Conservation (phyloP, 495 filamentous ascomycete species). For the Geopyxis carbonaria region DNA sequence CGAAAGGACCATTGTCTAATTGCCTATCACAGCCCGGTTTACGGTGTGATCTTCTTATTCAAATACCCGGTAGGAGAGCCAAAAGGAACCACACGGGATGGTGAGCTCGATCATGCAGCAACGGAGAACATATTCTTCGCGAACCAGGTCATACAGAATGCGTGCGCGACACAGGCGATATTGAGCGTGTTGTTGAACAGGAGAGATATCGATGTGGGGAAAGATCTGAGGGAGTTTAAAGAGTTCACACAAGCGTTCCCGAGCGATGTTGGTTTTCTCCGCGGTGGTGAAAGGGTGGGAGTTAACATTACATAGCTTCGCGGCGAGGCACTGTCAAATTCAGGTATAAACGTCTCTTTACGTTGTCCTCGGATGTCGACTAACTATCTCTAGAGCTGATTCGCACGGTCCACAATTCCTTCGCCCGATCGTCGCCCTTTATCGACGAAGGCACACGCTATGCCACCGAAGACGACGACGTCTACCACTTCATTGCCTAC, state of each 20-base stretch:
- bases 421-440: conserved; percentile 76
- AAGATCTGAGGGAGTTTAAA: conserved; percentile 56
- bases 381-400: conserved; percentile 55
- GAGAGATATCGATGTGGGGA: conserved; percentile 41
- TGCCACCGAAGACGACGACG: conserved; percentile 51
- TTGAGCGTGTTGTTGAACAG: conserved; percentile 87
- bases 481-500: conserved; percentile 97
- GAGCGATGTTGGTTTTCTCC: conserved; percentile 37
- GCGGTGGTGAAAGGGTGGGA: background rate
- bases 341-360: conserved; percentile 17
- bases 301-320: conserved; percentile 27
- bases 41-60: conserved; percentile 99
- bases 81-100: conserved; percentile 36
- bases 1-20: conserved; percentile 1
- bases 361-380: conserved; percentile 11
- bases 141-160: conserved; percentile 95
- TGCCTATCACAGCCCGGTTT: conserved; percentile 45
- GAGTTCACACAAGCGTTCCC: conserved; percentile 85
- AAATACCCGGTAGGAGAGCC: conserved; percentile 74
- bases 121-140: conserved; percentile 79
- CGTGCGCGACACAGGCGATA: conserved; percentile 92
- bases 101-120: conserved; percentile 58
- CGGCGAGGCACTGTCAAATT: conserved; percentile 44
- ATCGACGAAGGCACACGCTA: conserved; percentile 64
- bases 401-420: conserved; percentile 82